Percentiles rank a stretch among this genome's conserved stretches.
These are phyloP conservation scores for Neofusicoccum parvum DNA, from an alignment of 2,329 filamentous ascomycete genomes.

Conservation along the genomic window DNA sequence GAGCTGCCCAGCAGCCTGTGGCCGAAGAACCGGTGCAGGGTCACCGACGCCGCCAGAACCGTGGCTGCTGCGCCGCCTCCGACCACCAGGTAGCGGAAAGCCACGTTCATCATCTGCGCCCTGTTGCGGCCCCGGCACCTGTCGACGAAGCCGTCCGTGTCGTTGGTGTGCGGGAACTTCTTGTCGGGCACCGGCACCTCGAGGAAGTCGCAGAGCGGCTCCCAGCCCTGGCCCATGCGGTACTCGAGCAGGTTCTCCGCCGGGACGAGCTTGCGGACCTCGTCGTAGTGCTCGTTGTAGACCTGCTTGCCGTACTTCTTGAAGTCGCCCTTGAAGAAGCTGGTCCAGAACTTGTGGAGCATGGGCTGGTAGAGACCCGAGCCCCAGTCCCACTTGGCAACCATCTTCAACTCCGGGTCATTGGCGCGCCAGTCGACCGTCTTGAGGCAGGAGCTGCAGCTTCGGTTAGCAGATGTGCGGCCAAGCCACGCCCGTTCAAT, in stretches of 20 bases:
- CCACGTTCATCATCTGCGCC: slow-evolving; percentile 59
- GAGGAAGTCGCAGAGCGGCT: slow-evolving; percentile 34
- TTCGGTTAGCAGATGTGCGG: slow-evolving; percentile 28
- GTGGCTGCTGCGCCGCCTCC: slow-evolving; percentile 50
- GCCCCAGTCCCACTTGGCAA: slow-evolving; percentile 31
- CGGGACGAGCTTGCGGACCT: slow-evolving; percentile 30
- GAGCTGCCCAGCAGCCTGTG: slow-evolving; percentile 18
- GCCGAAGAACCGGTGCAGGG: slow-evolving; percentile 23
- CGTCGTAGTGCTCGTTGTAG: slow-evolving; percentile 31
- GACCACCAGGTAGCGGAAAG: slow-evolving; percentile 54
- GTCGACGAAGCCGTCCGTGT: slow-evolving; percentile 54
- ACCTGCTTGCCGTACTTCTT: slow-evolving; percentile 45
- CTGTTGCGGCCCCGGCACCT: slow-evolving; percentile 56
- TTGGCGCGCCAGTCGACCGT: slow-evolving; percentile 30
- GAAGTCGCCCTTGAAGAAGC: slow-evolving; percentile 70
- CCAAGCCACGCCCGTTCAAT: slow-evolving; percentile 16
- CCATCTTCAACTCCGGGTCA: slow-evolving; percentile 30
- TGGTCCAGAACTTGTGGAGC: slow-evolving; percentile 69
- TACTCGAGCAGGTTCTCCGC: slow-evolving; percentile 31
- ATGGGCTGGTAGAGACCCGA: slow-evolving; percentile 62
- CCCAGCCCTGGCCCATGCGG: slow-evolving; percentile 31
- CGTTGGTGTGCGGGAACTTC: slow-evolving; percentile 23
- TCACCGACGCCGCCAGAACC: slow-evolving; percentile 23
- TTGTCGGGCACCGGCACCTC: slow-evolving; percentile 28
- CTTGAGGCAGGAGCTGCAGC: slow-evolving; percentile 26